Base-by-base conservation (phyloP, 768 basidiomycete species). In the Pisolithus microcarpus region DNA sequence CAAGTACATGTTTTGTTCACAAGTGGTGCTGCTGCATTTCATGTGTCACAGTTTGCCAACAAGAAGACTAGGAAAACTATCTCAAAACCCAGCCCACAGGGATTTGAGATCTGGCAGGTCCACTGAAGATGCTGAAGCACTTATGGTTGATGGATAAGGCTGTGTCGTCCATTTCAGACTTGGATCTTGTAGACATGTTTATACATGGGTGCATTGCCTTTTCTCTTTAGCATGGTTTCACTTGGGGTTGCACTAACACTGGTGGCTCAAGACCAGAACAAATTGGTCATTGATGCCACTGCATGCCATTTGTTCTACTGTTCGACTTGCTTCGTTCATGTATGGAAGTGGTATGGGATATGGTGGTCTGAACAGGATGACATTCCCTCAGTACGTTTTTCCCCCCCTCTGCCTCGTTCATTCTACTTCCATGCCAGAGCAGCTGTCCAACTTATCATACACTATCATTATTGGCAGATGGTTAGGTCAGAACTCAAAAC, bases 401-500 rank as follows among this genome's bases (percentile, higher is more conserved):
- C 37, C 2, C 4, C 11, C 7, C 5, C 23, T 4, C 9, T 11
- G 19, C 23, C 23, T 34, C 31, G 31, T 34, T 34, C 31, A 11
- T 34, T 34, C 31, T 10, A 10, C 31, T 34, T 2, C 31, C 31
- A 5, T 13, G 31, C 31, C 11, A 10, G 11, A n/a, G n/a, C n/a
- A n/a, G n/a, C n/a, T n/a, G n/a, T 34, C 31, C 31, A 11, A 19
- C 38, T 19, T 39, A n/a, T n/a, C n/a, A 43, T 31, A 38, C 15
- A 2, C 38, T 39, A 19, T 18, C 47, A 11, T 13, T 16, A 38
- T 55, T 23, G 38, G 4, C 58, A 97, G 94, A 61, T 99, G 92
- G 91, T 82, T 99, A 13, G 95, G 95, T 8, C 92, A 98, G 63
- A 98, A 98, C 67, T 98, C 96, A 51, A 95, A 93, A 62, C 86